These are phyloP conservation scores for Microbotryum silenes-acaulis DNA, from an alignment of 1,284 basidiomycete species.

Conservation along the genomic window DNA sequence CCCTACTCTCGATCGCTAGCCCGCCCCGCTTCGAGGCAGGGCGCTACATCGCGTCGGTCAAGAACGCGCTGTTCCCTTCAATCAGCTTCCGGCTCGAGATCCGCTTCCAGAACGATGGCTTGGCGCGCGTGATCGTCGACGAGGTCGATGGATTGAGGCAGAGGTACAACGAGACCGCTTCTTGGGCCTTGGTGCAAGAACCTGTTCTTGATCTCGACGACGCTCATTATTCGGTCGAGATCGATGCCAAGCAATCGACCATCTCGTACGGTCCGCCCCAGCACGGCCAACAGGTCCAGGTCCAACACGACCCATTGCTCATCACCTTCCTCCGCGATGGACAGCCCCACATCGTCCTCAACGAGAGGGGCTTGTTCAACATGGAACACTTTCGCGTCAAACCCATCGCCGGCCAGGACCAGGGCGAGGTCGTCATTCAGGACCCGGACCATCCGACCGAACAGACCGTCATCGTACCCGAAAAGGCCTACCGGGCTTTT, in stretches of 20 bases:
- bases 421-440: constrained; percentile 34
- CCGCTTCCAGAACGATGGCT: constrained; percentile 50
- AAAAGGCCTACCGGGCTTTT: constrained; percentile 41
- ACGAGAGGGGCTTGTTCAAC: constrained; percentile 81
- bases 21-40: constrained; percentile 52
- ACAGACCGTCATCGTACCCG: constrained; percentile 47
- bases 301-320: constrained; percentile 65
- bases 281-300: constrained; percentile 46
- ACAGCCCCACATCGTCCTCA: constrained; percentile 72
- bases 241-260: constrained; percentile 50
- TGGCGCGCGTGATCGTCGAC: constrained; percentile 76
- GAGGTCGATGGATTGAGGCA: constrained; percentile 67
- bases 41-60: constrained; percentile 60
- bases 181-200: constrained; percentile 69
- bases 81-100: constrained; percentile 71
- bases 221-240: constrained; percentile 55
- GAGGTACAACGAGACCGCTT: constrained; percentile 79
- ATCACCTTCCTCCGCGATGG: constrained; percentile 65
- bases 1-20: constrained; percentile 67
- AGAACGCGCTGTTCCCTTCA: constrained; percentile 70
- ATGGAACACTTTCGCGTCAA: constrained; percentile 94
- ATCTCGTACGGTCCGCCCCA: constrained; percentile 10
- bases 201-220: constrained; percentile 45
- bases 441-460: constrained; percentile 37
- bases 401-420: constrained; percentile 37